phyloP scores from a whole-genome alignment of 495 filamentous ascomycete genomes.

The Penicillium subrubescens region DNA sequence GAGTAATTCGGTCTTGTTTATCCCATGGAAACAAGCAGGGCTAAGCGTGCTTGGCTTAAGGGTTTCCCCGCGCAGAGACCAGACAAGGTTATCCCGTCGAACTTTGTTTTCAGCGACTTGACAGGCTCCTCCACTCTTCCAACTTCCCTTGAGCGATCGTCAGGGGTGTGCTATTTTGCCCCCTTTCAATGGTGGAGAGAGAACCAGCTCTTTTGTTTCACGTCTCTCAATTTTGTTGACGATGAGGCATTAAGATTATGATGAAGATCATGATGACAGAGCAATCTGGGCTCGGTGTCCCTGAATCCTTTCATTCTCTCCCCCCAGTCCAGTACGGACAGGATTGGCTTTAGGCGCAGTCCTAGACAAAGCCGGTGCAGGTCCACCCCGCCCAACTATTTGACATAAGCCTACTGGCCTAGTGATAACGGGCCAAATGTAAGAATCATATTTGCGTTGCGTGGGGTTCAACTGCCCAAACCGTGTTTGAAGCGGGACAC shows the following conservation, averaged over 20 bases:
- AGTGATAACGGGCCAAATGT: slow-evolving; percentile 3
- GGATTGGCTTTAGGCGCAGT: neutral
- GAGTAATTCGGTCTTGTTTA: too few relatives aligned
- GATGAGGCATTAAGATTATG: neutral
- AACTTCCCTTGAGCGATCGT: neutral
- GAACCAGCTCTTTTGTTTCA: neutral
- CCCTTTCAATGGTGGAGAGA: neutral
- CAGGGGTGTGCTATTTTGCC: slow-evolving; percentile 1
- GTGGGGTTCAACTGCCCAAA: slow-evolving; percentile 11
- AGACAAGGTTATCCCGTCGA: neutral
- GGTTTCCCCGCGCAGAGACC: neutral
- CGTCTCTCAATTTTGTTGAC: neutral
- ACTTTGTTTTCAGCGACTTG: neutral
- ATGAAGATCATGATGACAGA: neutral
- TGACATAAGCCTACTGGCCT: slow-evolving; percentile 7
- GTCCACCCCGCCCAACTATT: slow-evolving; percentile 20
- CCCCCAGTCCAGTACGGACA: too few relatives aligned
- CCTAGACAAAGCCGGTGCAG: neutral
- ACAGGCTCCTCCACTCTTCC: neutral
- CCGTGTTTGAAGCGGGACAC: slow-evolving; percentile 5
- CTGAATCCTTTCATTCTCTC: neutral
- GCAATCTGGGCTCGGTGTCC: neutral
- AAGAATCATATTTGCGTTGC: slow-evolving; percentile 2
- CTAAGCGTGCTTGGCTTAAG: neutral
- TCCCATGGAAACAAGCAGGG: neutral